phyloP scores from a whole-genome alignment of 163 green algal species.

The Coccomyxa subellipsoidea region DNA sequence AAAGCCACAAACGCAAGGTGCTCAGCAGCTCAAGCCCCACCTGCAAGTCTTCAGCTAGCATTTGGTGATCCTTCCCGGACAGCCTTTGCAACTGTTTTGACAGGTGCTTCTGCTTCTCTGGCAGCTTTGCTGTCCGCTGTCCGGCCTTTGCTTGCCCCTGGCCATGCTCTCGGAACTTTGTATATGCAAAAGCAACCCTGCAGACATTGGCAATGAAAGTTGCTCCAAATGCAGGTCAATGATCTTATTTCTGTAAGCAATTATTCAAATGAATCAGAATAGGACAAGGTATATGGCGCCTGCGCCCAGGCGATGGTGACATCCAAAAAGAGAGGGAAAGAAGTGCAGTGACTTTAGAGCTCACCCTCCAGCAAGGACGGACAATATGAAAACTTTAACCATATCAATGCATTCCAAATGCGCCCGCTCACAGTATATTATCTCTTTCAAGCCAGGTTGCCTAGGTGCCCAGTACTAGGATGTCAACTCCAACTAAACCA shows the following conservation, averaged over 20 bases:
- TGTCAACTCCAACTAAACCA: not conserved
- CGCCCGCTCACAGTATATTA: not conserved
- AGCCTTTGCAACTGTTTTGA: not conserved
- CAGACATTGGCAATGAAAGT: too few species aligned
- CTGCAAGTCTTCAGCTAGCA: not conserved
- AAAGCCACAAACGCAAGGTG: too few species aligned
- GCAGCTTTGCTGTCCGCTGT: not conserved
- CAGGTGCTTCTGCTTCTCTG: not conserved
- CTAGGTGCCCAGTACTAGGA: not conserved
- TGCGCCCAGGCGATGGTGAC: not conserved
- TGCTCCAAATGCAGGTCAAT: too few species aligned
- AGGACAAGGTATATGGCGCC: too few species aligned
- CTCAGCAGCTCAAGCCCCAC: too few species aligned
- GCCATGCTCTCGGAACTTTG: not conserved
- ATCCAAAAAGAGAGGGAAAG: not conserved
- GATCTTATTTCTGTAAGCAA: too few species aligned
- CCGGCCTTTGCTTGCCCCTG: not conserved
- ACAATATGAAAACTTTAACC: not conserved
- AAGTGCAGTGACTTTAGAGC: not conserved
- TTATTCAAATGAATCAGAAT: too few species aligned
- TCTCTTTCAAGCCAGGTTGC: not conserved
- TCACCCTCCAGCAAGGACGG: not conserved
- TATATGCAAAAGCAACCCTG: not conserved
- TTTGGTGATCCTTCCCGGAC: not conserved
- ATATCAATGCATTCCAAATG: not conserved